Base-by-base conservation (phyloP, 495 filamentous ascomycete species). In the Podospora appendiculata region DNA sequence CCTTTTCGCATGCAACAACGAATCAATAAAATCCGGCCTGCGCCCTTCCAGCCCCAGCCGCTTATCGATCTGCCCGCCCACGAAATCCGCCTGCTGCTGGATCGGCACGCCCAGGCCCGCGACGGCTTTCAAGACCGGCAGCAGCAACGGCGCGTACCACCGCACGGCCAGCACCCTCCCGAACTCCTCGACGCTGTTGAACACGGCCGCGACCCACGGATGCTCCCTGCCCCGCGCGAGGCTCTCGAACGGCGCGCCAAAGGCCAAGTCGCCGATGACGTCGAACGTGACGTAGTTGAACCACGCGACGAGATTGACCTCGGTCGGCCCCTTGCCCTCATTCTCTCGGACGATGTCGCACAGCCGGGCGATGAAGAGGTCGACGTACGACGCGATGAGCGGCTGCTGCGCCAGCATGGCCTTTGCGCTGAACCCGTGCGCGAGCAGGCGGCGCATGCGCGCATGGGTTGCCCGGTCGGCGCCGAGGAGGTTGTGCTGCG, bases 211-310 rank as follows among this genome's bases (percentile, higher is more conserved):
- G n/a, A 74, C 58, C 70, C 70, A 76, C 6, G 64, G 65, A 45
- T 74, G 72, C 19, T 64, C 67, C 2, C 42, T 12, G 3, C 48
- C 39, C 0, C 51, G 54, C 10, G 62, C 58, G 1, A 84, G 64
- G 38, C 80, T 77, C 8, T 71, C 72, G 50, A 86, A 79, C 0
- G 80, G 62, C 41, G 78, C 71, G 0, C 80, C 81, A 49, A 84
- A 80, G 0, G 72, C 67, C 5, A 85, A 58, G 53, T 84, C 78
- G 0, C 80, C 80, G 41, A 83, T 80, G 16, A 84, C 66, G 50
- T 83, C 81, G 49, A 83, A 84, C 0, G 79, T 82, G 10, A 68
- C 70, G 35, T 63, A 81, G 44, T 80, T 82, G 51, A 71, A 77
- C 79, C 79, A 83, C 9, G 72, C 57, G 2, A 54, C 52, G 53